Evolutionary conservation across 345 rosid species (phyloP), one percentile per base, ranked within the genome.

Genomic region (Diplotaxis tenuifolia): DNA sequence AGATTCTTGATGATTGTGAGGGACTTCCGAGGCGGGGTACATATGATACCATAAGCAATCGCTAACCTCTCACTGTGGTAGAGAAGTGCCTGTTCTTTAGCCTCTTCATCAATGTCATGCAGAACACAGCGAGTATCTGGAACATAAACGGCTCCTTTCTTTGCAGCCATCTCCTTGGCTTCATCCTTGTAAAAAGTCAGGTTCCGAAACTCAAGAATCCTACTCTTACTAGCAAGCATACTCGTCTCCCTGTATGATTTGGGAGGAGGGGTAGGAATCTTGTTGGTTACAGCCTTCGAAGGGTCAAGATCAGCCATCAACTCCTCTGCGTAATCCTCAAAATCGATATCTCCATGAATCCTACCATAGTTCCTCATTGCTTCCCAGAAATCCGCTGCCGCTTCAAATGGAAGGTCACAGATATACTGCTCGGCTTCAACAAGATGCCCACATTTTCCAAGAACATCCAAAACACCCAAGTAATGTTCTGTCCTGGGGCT

Each of bases 41-140:
- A 83, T 61, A 89, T 89, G 7, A 90, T 85, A 65, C 96, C 96
- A 54, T 81, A 90, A 10, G 96, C 96, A 80, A 90, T 90, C 21
- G 96, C 91, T 84, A 90, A 64, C 60, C 93, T 82, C 73, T 89
- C 93, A 52, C 93, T 88, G 65, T 90, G 96, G 70, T 88, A 88
- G n/a, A 87, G 77, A 75, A 89, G 72, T 4, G 93, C 88, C 68
- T 90, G 93, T 72, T 90, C 91, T 77, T 90, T 90, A 0, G 96
- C 96, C 79, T 90, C 93, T 70, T 90, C 86, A 75, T 90, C 96
- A 23, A 90, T 88, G 71, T 88, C 93, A 53, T 90, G 96, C 57
- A 90, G 91, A 49, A 89, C 93, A 36, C 71, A 85, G 64, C 88
- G 66, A 2, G 96, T 83, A 78, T 89, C 89, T 0, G 96, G 93